A percentile compares a stretch with the other conserved stretches of the same genome.
Evolutionary conservation across 371 early-diverging fungal genomes (phyloP).

Genomic region (Lichtheimia hyalospora): DNA sequence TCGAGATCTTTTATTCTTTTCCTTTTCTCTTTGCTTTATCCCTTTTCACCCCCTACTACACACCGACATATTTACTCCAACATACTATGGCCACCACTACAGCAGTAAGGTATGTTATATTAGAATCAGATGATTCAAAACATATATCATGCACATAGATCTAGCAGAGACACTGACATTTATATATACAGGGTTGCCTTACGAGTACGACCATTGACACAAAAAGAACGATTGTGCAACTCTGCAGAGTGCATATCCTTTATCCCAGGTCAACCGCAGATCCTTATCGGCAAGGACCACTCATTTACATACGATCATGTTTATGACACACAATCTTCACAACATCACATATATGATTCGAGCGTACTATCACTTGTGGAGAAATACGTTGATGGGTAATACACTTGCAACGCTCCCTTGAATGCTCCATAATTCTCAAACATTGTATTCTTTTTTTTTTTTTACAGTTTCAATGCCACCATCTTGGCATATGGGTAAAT

Average conservation of each 20-base stretch:
- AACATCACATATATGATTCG: constrained; percentile 68
- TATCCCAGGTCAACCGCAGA: constrained; percentile 62
- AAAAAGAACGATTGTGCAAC: constrained; percentile 72
- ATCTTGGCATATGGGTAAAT: constrained; percentile 26
- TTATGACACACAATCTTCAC: constrained; percentile 70
- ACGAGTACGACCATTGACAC: constrained; percentile 70
- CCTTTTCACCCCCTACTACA: neutral
- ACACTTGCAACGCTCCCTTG: too few species aligned
- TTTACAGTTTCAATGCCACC: constrained; percentile 25
- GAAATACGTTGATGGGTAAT: constrained; percentile 87
- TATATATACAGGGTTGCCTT: constrained; percentile 7
- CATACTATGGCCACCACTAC: constrained; percentile 1
- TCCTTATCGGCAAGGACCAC: constrained; percentile 64
- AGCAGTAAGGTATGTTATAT: constrained; percentile 4
- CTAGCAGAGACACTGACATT: neutral
- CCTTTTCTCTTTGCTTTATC: neutral
- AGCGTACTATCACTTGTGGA: constrained; percentile 75
- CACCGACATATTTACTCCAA: neutral
- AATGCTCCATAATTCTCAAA: neutral
- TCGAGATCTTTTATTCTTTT: neutral
- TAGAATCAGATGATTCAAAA: neutral
- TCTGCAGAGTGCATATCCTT: constrained; percentile 69
- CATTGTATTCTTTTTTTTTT: neutral
- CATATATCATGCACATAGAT: neutral
- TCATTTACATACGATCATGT: constrained; percentile 88